A percentile compares a stretch with the other conserved stretches of the same genome.
Conservation (phyloP, 352 stramenopile genomes). For the Phytopythium sindhum region DNA sequence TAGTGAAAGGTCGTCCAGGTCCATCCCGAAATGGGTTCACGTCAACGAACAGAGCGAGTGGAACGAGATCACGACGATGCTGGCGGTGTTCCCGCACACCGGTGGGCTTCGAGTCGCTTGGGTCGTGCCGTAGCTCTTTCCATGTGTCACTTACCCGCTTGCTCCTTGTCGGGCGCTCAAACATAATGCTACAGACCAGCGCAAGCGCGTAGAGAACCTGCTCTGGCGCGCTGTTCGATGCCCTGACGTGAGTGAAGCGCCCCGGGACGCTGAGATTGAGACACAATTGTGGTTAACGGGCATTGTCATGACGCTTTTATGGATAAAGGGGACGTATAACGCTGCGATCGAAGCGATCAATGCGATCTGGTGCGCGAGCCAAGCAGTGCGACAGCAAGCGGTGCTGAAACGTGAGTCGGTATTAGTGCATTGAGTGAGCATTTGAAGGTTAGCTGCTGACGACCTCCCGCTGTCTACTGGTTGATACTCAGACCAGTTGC, state of each 20-base stretch:
- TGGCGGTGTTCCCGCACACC: slow-evolving; percentile 29
- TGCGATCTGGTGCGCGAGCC: neutral
- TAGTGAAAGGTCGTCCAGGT: neutral
- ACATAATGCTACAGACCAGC: slow-evolving; percentile 1
- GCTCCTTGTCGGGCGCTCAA: neutral
- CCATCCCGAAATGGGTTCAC: neutral
- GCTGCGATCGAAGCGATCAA: neutral
- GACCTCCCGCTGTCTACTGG: neutral
- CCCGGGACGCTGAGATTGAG: neutral
- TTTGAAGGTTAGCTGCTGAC: neutral
- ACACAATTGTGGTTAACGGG: neutral
- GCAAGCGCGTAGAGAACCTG: slow-evolving; percentile 3
- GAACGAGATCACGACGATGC: slow-evolving; percentile 16
- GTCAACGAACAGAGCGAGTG: neutral
- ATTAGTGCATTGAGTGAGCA: neutral
- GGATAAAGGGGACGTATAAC: neutral
- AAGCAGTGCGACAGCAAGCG: neutral
- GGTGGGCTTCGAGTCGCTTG: slow-evolving; percentile 10
- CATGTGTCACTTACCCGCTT: neutral
- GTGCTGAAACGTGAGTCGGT: neutral
- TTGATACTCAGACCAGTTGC: neutral
- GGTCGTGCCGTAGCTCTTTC: neutral
- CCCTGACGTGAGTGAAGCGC: neutral
- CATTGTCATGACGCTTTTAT: too few species aligned
- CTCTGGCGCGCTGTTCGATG: neutral